These are phyloP conservation scores for Picea abies DNA, from an alignment of 83 land plant genomes.

Conservation along the genomic window DNA sequence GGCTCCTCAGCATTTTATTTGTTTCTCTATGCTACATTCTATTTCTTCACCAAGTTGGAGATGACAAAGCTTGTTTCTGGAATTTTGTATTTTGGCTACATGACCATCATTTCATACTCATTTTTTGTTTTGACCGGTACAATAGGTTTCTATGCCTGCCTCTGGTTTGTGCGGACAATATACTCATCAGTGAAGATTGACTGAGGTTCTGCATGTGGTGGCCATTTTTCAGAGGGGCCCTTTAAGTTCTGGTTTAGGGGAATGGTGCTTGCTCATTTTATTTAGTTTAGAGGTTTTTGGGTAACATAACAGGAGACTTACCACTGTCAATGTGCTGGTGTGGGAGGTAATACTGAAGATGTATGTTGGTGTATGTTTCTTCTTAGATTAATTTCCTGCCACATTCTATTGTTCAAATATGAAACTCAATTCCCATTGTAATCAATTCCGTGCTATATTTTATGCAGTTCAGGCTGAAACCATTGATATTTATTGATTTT, in stretches of 20 bases:
- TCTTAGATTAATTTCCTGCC: background rate
- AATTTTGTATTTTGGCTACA: constrained; percentile 81
- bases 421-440: constrained; percentile 7
- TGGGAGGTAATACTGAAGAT: background rate
- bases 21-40: constrained; percentile 64
- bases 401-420: background rate
- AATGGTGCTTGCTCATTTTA: background rate
- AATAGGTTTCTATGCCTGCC: constrained; percentile 77
- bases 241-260: constrained; percentile 6
- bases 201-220: constrained; percentile 15
- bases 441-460: background rate
- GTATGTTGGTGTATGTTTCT: background rate
- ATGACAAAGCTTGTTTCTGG: constrained; percentile 74
- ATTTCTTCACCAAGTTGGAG: constrained; percentile 79
- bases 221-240: constrained; percentile 9
- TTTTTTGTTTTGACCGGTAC: constrained; percentile 81
- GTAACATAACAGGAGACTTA: background rate
- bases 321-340: background rate
- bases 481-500: background rate
- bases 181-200: constrained; percentile 85
- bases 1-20: constrained; percentile 78
- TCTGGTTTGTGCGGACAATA: constrained; percentile 80
- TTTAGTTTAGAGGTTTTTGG: background rate
- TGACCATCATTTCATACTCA: constrained; percentile 63
- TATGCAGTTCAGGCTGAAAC: background rate